These are phyloP conservation scores for Globisporangium paddicum DNA, from an alignment of 352 stramenopile genomes.

Conservation along the genomic window DNA sequence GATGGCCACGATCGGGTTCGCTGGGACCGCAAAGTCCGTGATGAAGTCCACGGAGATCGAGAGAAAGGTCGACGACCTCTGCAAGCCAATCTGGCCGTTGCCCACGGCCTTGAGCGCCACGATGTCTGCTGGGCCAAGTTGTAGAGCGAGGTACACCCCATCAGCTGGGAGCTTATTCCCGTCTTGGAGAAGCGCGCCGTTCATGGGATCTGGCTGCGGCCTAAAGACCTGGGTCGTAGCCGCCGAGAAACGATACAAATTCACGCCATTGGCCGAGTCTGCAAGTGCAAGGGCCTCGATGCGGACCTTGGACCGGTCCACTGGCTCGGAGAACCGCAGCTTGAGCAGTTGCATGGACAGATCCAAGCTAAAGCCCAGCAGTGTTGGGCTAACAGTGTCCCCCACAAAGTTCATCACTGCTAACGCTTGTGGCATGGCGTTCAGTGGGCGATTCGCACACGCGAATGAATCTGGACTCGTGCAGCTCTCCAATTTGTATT, in stretches of 20 bases:
- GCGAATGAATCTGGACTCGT: slow-evolving; percentile 20
- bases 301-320: slow-evolving; percentile 31
- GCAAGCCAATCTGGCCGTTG: slow-evolving; percentile 45
- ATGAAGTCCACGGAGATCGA: slow-evolving; percentile 32
- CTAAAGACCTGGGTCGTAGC: slow-evolving; percentile 35
- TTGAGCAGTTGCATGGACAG: slow-evolving; percentile 46
- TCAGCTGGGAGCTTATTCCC: slow-evolving; percentile 48
- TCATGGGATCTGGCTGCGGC: slow-evolving; percentile 43
- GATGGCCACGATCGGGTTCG: slow-evolving; percentile 32
- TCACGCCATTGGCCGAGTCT: slow-evolving; percentile 23
- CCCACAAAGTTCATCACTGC: slow-evolving; percentile 32
- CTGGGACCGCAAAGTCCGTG: slow-evolving; percentile 33
- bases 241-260: slow-evolving; percentile 36
- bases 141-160: slow-evolving; percentile 54
- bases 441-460: slow-evolving; percentile 25
- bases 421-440: slow-evolving; percentile 17
- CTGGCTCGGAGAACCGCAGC: slow-evolving; percentile 63
- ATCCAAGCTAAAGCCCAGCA: slow-evolving; percentile 63
- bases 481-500: slow-evolving; percentile 46
- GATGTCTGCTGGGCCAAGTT: slow-evolving; percentile 38
- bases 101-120: slow-evolving; percentile 29
- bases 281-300: slow-evolving; percentile 40
- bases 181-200: slow-evolving; percentile 35
- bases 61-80: slow-evolving; percentile 44
- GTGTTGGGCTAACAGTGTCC: slow-evolving; percentile 35